These are phyloP conservation scores for Rhytidiadelphus loreus DNA, from an alignment of 225 moss, liverwort and hornwort species.

Conservation along the genomic window DNA sequence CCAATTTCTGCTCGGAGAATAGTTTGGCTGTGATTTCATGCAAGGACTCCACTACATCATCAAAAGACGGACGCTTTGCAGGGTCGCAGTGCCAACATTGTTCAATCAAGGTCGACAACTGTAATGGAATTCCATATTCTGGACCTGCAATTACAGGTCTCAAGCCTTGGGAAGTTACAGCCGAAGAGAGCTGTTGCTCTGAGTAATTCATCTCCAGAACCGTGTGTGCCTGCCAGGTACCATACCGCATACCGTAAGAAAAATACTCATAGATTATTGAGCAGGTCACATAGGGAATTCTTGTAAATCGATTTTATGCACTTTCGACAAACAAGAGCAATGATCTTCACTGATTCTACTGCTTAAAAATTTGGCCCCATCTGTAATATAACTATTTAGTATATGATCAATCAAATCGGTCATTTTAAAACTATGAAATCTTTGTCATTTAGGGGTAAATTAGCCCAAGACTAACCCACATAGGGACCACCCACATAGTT, in stretches of 20 bases:
- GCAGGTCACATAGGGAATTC: not conserved
- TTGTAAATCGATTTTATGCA: not conserved
- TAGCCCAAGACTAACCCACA: not conserved
- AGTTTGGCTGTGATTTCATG: conserved; percentile 3
- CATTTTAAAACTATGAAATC: not conserved
- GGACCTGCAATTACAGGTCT: conserved; percentile 42
- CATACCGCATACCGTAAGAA: not conserved
- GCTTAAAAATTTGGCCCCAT: not conserved
- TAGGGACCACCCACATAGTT: not conserved
- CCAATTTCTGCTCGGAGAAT: not conserved
- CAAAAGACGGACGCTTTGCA: conserved; percentile 43
- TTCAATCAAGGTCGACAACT: conserved; percentile 29
- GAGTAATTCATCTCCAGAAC: conserved; percentile 74
- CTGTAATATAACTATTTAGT: not conserved
- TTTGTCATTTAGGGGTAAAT: not conserved
- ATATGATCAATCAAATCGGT: not conserved
- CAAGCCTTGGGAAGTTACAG: conserved; percentile 47
- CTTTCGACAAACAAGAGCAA: not conserved
- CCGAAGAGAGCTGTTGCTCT: conserved; percentile 58
- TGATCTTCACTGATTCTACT: not conserved
- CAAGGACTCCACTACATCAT: conserved; percentile 24
- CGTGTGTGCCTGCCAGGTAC: conserved; percentile 47
- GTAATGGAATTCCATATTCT: conserved; percentile 19
- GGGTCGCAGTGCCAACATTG: conserved; percentile 47
- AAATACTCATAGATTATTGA: not conserved